Conservation (phyloP, 106 monocot species). For the Acorus gramineus region DNA sequence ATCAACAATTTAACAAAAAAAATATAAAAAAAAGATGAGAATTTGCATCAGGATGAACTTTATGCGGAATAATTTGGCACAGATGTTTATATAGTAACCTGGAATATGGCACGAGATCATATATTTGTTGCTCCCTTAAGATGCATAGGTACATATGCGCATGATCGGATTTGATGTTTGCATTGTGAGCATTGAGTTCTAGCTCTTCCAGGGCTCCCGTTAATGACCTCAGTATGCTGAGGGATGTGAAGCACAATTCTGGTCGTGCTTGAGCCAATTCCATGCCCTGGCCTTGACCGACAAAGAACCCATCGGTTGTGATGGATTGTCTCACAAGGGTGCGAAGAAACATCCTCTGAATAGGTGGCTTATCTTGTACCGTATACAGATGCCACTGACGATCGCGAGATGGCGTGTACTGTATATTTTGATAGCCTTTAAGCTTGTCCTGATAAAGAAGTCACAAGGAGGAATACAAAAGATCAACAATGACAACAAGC, state of each 20-base stretch:
- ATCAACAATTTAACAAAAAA: slow-evolving; percentile 3
- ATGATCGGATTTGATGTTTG: slow-evolving; percentile 68
- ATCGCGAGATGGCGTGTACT: slow-evolving; percentile 92
- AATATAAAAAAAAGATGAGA: not conserved
- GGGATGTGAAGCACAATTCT: slow-evolving; percentile 58
- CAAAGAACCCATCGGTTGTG: slow-evolving; percentile 34
- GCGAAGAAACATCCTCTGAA: slow-evolving; percentile 91
- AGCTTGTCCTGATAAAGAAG: slow-evolving; percentile 56
- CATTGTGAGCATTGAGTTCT: slow-evolving; percentile 76
- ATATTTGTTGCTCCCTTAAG: slow-evolving; percentile 58
- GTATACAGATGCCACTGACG: slow-evolving; percentile 96
- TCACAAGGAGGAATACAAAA: not conserved
- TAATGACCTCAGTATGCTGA: slow-evolving; percentile 66
- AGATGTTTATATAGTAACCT: slow-evolving; percentile 25
- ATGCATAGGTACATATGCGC: slow-evolving; percentile 96
- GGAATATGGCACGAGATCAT: slow-evolving; percentile 62
- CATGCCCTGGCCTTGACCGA: slow-evolving; percentile 24
- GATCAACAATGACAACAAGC: not conserved
- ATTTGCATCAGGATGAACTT: too few relatives aligned
- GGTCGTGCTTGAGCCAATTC: slow-evolving; percentile 29
- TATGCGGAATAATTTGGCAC: not conserved
- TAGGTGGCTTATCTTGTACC: slow-evolving; percentile 46
- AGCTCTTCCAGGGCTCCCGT: slow-evolving; percentile 82
- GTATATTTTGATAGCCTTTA: slow-evolving; percentile 70
- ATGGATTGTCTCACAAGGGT: slow-evolving; percentile 84